Conservation (phyloP, 208 protist species). For the Naegleria gruberi region DNA sequence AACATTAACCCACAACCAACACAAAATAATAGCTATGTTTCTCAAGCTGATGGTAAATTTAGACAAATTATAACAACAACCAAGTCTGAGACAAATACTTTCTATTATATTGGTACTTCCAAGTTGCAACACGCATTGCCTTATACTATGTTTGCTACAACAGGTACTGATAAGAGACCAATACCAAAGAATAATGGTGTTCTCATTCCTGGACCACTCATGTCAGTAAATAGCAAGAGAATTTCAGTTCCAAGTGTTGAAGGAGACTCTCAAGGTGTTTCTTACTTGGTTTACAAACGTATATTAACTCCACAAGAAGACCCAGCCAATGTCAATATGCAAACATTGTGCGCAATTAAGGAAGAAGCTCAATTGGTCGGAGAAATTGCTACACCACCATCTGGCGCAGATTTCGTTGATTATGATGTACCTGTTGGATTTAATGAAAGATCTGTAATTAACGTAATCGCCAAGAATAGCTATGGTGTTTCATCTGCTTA, state of each 20-base stretch:
- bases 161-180: background rate
- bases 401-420: background rate
- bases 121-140: background rate
- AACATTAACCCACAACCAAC: background rate
- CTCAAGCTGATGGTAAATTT: background rate
- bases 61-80: background rate
- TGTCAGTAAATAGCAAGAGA: background rate
- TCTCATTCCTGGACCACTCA: background rate
- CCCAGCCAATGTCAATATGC: background rate
- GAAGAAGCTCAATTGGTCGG: background rate
- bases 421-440: background rate
- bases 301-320: background rate
- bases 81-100: background rate
- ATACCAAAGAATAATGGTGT: background rate
- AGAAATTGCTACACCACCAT: background rate
- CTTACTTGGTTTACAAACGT: slow-evolving; percentile 1
- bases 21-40: background rate
- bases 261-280: background rate
- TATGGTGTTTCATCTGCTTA: background rate
- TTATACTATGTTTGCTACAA: background rate
- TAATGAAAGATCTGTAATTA: background rate
- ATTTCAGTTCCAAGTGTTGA: background rate
- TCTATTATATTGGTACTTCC: background rate
- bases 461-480: background rate
- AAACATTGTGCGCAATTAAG: slow-evolving; percentile 1